Evolutionary conservation across 768 basidiomycete genomes (phyloP), one percentile per base, ranked within the genome.

Genomic region (Pluteus cervinus): DNA sequence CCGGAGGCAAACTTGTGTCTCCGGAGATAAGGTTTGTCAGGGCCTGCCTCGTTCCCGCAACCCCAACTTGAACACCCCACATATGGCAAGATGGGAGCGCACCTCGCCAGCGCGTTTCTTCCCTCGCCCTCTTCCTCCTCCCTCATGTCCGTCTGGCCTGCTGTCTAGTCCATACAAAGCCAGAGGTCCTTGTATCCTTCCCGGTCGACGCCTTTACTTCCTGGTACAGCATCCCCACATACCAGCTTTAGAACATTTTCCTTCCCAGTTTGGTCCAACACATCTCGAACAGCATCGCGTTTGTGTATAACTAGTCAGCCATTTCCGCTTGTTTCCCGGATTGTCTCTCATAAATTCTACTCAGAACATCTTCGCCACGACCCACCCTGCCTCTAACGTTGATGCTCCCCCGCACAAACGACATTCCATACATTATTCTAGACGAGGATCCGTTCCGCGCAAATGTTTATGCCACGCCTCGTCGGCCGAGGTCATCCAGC

Each of bases 401-500:
- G n/a, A 9, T n/a, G 9, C 25, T 28, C n/a, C n/a, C n/a, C 9
- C 39, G 42, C 44, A 40, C 37, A 46, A 49, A 62, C 47, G 70
- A 72, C 47, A 44, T 46, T 36, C 68, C 68, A 16, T 74, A 76
- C 49, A 73, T 70, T 37, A 58, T 63, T 38, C 62, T 69, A 16
- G 71, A 74, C 34, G 71, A 74, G 48, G 73, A 75, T 48, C 71
- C 71, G 15, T 73, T 71, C 53, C 65, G 60, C 47, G 60, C 63
- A 28, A 57, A 52, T 24, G 64, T 67, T 20, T 48, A 60, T 26
- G 42, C 57, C 29, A 52, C 46, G 22, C 53, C 58, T 39, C 59
- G 61, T 16, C 60, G 62, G 29, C 64, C 60, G 26, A 52, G 61
- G 44, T 67, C 65, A 29, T 71, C 72, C n/a, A 73, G 70, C 48